phyloP scores from a whole-genome alignment of 306 rosid species.

The Glycine latifolia region DNA sequence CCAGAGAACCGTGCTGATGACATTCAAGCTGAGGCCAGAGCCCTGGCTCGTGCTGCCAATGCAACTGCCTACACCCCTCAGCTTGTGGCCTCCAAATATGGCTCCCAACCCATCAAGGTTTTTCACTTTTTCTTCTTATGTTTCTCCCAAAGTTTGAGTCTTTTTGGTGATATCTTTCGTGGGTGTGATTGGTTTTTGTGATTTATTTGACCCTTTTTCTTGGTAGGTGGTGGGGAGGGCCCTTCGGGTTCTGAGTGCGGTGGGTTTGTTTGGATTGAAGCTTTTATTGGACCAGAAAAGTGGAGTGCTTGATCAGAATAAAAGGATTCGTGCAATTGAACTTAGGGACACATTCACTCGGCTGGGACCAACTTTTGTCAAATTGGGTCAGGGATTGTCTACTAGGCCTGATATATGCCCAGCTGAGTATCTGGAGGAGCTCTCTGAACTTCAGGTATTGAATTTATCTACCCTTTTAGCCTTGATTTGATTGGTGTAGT shows the following conservation, averaged over 20 bases:
- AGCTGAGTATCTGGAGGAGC: conserved; percentile 85
- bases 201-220: not conserved
- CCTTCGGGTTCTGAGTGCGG: conserved; percentile 61
- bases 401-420: conserved; percentile 96
- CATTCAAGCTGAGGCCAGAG: conserved; percentile 78
- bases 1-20: conserved; percentile 63
- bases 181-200: not conserved
- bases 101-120: conserved; percentile 72
- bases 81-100: conserved; percentile 64
- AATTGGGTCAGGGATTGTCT: conserved; percentile 94
- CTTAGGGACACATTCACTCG: conserved; percentile 69
- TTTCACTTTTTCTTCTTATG: not conserved
- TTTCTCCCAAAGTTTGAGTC: conserved; percentile 17
- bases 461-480: conserved; percentile 21
- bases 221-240: conserved; percentile 76
- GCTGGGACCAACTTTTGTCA: conserved; percentile 97
- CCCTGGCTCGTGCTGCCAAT: conserved; percentile 71
- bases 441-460: conserved; percentile 84
- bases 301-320: conserved; percentile 68
- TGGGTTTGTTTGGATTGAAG: conserved; percentile 69
- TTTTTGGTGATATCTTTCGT: conserved; percentile 14
- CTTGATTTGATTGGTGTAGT: conserved; percentile 32
- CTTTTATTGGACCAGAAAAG: conserved; percentile 69
- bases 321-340: conserved; percentile 73
- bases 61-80: conserved; percentile 76